Evolutionary conservation across 2,329 filamentous ascomycete genomes (phyloP), one percentile per base, ranked within the genome.

Genomic region (Furcasterigmium furcatum): DNA sequence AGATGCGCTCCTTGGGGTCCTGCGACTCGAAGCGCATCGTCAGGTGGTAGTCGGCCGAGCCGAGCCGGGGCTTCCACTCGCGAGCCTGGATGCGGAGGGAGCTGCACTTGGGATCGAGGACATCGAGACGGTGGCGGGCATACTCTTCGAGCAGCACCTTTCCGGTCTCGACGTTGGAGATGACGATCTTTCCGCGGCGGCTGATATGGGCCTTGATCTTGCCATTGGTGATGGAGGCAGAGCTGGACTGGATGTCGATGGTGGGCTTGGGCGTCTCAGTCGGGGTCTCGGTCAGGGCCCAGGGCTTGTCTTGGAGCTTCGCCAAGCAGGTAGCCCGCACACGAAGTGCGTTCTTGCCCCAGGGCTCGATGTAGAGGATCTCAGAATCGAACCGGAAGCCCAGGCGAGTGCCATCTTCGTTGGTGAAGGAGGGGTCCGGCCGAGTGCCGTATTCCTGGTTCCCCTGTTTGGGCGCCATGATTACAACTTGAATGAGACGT

Each of bases 1-100:
- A 86, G n/a, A 86, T 76, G 55, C 75, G 79, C 58, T 86, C 82
- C 16, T 75, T 64, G 0, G 64, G 61, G 44, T 75, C 60, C 43
- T 77, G 56, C 2, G 74, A 77, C 57, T 85, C 82, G 44, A 85
- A 73, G 0, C 82, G 70, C 52, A 74, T 66, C 0, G 79, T 84
- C 9, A 85, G 63, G 43, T 79, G 73, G 54, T 79, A 84, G 45
- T 72, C 70, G 1, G 67, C 63, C 54, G 4, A 56, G 4, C 79
- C 79, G 0, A 70, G 60, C 3, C 74, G 70, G 0, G 77, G 72
- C 43, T 71, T 71, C 56, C 82, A 79, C 56, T 84, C 80, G 16
- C 81, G 75, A 2, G 78, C 76, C 48, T 79, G 68, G 16, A 84
- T 63, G 9, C 73, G 64, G 3, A 85, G 62, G 1, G 80, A 73